Conservation (phyloP, 805 yeast species). For the Candida krabiensis region DNA sequence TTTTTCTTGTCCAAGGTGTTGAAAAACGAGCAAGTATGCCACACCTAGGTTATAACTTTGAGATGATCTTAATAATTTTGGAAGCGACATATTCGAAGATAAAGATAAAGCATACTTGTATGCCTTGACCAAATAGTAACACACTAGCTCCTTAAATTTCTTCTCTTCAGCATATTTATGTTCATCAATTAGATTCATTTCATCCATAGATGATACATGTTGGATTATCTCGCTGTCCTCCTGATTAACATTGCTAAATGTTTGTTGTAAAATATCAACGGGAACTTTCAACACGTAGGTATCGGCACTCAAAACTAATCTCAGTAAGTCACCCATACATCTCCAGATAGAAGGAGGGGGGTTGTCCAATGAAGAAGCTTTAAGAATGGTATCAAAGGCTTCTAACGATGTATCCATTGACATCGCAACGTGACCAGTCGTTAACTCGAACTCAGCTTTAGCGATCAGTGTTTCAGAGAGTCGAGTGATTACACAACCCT, state of each 20-base stretch:
- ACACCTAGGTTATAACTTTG: constrained; percentile 70
- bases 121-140: constrained; percentile 42
- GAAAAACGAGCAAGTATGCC: constrained; percentile 51
- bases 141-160: constrained; percentile 8
- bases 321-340: constrained; percentile 55
- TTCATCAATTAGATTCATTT: constrained; percentile 31
- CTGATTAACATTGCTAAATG: constrained; percentile 21
- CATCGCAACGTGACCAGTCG: constrained; percentile 66
- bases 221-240: constrained; percentile 5
- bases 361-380: constrained; percentile 21
- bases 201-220: constrained; percentile 4
- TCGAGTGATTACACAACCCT: constrained; percentile 49
- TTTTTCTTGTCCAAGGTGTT: constrained; percentile 17
- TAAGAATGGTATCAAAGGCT: constrained; percentile 35
- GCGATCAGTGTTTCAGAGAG: constrained; percentile 57
- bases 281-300: constrained; percentile 55
- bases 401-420: constrained; percentile 48
- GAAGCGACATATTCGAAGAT: constrained; percentile 34
- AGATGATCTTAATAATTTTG: constrained; percentile 55
- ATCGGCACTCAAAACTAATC: constrained; percentile 54
- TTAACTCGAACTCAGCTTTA: constrained; percentile 51
- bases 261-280: constrained; percentile 27
- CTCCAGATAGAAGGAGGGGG: constrained; percentile 65
- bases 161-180: constrained; percentile 1
- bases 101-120: constrained; percentile 44